Base-by-base conservation (phyloP, 1,139 yeast genomes). In the Nadsonia starkeyi-henricii region DNA sequence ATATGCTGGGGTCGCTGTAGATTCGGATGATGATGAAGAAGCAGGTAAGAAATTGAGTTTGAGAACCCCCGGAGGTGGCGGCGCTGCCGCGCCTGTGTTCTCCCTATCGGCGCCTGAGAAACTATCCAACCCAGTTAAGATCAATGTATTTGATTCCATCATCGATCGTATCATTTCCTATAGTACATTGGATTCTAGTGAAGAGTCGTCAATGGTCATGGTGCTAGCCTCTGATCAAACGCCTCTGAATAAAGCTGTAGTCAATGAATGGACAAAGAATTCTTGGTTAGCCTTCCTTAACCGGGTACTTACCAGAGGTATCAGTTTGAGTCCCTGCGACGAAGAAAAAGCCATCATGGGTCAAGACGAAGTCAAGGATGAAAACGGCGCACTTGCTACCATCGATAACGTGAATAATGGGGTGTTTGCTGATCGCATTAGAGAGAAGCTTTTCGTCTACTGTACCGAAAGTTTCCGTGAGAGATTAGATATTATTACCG, bases 201-300 rank as follows among this genome's bases (percentile, higher is more conserved):
- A 47, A 12, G 44, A 47, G 23, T 44, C 41, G 18, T 37, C 52
- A n/a, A 37, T 46, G 44, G 44, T 61, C 57, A 5, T 50, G 47
- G 48, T 56, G 55, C 26, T 57, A 48, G 48, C 48, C 4, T 52
- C 57, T 8, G 57, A 54, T 41, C 52, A 58, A 1, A 56, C 60
- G 2, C 51, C 58, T 19, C 57, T 58, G 12, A 58, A 55, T 41
- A 57, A 58, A 42, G 60, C 63, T n/a, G 65, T 66, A 1, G 50
- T 65, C 3, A 53, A 61, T 2, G 64, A 74, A 37, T 83, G 91
- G 89, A 75, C 74, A 46, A 74, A 75, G 50, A 81, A 79, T 54
- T 78, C 91, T 1, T 86, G 96, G 96, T 66, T 85, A 18, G 69
- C 80, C 12, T 61, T 89, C n/a, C 68, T 86, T 41, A 77, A 88